These are phyloP conservation scores for Penicillium manginii DNA, from an alignment of 495 filamentous ascomycete species.

Conservation along the genomic window DNA sequence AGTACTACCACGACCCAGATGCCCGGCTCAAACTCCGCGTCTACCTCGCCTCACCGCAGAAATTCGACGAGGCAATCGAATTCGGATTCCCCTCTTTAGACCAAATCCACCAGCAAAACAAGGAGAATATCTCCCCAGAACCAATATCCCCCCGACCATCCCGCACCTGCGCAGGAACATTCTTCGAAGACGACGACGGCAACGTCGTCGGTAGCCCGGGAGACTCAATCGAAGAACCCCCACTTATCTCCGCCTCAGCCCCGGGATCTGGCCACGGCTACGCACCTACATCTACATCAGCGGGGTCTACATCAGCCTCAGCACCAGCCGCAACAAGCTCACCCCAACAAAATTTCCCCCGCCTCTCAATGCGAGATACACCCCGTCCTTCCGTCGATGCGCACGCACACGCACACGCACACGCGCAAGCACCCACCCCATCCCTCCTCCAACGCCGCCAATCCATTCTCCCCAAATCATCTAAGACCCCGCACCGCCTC, in stretches of 20 bases:
- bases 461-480: slow-evolving; percentile 20
- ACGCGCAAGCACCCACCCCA: too few relatives aligned
- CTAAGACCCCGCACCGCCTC: slow-evolving; percentile 24
- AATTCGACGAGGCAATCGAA: slow-evolving; percentile 93
- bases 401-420: too few relatives aligned
- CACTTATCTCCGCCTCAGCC: background rate
- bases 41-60: slow-evolving; percentile 89
- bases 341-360: background rate
- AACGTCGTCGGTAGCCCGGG: slow-evolving; percentile 33
- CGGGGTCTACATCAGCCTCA: background rate
- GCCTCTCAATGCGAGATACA: slow-evolving; percentile 10
- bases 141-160: slow-evolving; percentile 8
- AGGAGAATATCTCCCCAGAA: slow-evolving; percentile 32
- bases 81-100: slow-evolving; percentile 81
- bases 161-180: slow-evolving; percentile 37
- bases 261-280: background rate
- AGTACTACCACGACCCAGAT: slow-evolving; percentile 90
- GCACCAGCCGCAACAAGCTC: background rate
- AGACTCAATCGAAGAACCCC: slow-evolving; percentile 16
- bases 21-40: slow-evolving; percentile 83
- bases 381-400: slow-evolving; percentile 22
- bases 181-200: slow-evolving; percentile 50
- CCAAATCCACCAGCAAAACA: slow-evolving; percentile 27
- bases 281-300: background rate
- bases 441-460: slow-evolving; percentile 24